Conservation (phyloP, 345 rosid genomes). For the Populus alba region DNA sequence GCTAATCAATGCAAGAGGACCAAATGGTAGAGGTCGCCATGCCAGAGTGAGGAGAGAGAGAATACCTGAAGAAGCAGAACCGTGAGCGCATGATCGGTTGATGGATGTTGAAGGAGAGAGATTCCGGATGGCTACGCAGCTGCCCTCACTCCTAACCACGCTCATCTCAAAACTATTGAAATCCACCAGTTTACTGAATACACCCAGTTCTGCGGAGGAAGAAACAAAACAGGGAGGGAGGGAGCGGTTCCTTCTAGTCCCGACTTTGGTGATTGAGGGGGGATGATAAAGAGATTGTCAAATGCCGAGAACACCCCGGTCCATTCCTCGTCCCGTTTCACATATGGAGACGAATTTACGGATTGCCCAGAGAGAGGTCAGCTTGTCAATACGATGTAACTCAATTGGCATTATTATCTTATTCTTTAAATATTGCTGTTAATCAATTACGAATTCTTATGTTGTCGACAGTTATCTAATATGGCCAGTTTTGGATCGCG, state of each 20-base stretch:
- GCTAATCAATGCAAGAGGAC: background rate
- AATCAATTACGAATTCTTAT: no score
- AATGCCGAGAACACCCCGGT: background rate
- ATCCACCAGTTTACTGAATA: background rate
- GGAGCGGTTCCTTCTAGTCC: background rate
- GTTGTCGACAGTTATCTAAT: no score
- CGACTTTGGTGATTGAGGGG: slow-evolving; percentile 13
- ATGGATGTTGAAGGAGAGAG: slow-evolving; percentile 47
- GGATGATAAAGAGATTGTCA: background rate
- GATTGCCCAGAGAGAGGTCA: background rate
- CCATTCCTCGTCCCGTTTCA: background rate
- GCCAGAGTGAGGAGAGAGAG: slow-evolving; percentile 1
- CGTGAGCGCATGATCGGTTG: slow-evolving; percentile 41
- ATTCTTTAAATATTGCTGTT: no score
- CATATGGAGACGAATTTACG: background rate
- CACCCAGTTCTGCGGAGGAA: background rate
- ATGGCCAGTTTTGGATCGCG: no score
- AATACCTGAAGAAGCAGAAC: slow-evolving; percentile 54
- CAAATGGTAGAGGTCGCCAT: background rate
- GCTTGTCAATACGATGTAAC: no score
- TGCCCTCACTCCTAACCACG: slow-evolving; percentile 47
- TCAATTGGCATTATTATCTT: no score
- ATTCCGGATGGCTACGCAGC: slow-evolving; percentile 54
- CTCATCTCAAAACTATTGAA: slow-evolving; percentile 31
- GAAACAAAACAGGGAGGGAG: background rate